phyloP scores from a whole-genome alignment of 225 moss, liverwort and hornwort species.

The Antitrichia curtipendula region DNA sequence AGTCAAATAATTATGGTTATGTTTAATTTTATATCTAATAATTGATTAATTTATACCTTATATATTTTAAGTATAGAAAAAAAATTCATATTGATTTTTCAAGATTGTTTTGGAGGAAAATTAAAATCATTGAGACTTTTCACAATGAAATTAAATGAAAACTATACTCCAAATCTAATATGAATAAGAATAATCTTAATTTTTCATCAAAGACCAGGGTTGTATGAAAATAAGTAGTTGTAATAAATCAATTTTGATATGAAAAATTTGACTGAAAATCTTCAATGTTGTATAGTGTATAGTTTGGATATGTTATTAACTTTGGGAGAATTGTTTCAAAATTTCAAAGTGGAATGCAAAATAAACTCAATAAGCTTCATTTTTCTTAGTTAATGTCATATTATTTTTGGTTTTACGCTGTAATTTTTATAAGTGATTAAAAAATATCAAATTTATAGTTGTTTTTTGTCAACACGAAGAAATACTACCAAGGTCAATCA shows the following conservation, averaged over 20 bases:
- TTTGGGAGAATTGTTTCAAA: neutral
- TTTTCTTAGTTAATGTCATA: neutral
- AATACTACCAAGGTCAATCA: rapidly evolving
- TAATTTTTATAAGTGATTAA: neutral
- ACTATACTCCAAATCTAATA: neutral
- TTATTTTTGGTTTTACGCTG: neutral
- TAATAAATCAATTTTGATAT: neutral
- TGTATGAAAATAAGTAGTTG: neutral
- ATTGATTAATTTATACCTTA: too few species aligned
- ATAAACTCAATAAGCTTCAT: neutral
- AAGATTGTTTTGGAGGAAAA: neutral
- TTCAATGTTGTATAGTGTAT: too few species aligned
- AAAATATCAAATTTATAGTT: neutral
- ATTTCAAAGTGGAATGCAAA: neutral
- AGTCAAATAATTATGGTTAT: neutral
- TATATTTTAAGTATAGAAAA: neutral
- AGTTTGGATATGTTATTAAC: neutral
- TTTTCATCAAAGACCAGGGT: neutral
- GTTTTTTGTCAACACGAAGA: neutral
- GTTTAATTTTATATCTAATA: too few species aligned
- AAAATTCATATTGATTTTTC: too few species aligned
- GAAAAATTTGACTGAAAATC: rapidly evolving
- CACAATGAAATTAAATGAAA: neutral
- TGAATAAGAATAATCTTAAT: neutral
- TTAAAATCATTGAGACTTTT: too few species aligned